Evolutionary conservation across 345 rosid species (phyloP), one percentile per base, ranked within the genome.

Genomic region (Lenwebbia sp.): DNA sequence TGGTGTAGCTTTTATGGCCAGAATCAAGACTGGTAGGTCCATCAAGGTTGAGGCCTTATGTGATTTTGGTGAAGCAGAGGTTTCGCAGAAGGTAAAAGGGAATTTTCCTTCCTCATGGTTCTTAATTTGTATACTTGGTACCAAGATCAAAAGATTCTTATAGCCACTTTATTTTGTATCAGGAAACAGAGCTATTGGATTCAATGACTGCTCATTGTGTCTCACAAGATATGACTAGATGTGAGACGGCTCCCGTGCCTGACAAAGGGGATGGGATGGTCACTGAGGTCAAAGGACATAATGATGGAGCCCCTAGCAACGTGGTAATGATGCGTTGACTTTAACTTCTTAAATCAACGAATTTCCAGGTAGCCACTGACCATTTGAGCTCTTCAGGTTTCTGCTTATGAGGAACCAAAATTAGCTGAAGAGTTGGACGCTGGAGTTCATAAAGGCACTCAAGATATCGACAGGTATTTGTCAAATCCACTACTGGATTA

Each of bases 1-100:
- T 52, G 60, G 17, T 89, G 92, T 92, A 98, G 99, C 99, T 90
- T 94, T 91, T 86, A 96, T 95, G 95, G 90, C 94, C 74, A 94
- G 92, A 89, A 94, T 98, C 88, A 96, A 93, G 92, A 90, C 94
- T 47, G 91, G 93, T 25, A 94, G 98, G 91, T 93, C 96, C 10
- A 88, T 93, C 41, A 93, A 92, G 87, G 91, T 94, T 33, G 98
- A 94, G 85, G 88, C 92, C 37, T 86, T 96, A 81, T 98, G 98
- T 88, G 95, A 93, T 92, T 95, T 96, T 89, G 91, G 93, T 85
- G 96, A 94, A 85, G 97, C 92, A 28, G 96, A 94, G 44, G 90
- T 86, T 70, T 60, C 84, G n/a, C 89, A 88, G 41, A 94, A 96
- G 98, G 98, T 96, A 58, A 78, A 83, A 44, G 33, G 83, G 44